Evolutionary conservation across 1,284 basidiomycete genomes (phyloP).

Genomic region (Schizopora paradoxa): DNA sequence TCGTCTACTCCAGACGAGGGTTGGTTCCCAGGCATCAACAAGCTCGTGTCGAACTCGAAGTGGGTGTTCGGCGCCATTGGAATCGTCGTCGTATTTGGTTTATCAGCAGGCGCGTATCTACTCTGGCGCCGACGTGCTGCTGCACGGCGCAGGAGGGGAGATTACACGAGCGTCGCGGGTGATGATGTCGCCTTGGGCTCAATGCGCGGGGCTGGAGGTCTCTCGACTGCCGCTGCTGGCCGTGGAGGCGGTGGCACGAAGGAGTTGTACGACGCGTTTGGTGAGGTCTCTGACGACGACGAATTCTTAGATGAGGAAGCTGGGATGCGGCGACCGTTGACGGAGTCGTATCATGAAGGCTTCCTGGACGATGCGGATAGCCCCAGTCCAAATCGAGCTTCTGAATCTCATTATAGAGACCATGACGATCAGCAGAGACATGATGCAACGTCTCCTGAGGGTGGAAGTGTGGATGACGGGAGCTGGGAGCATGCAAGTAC

Average conservation of each 20-base stretch:
- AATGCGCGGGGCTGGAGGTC: too few relatives aligned
- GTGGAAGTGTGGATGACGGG: constrained; percentile 36
- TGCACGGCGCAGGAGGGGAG: constrained; percentile 39
- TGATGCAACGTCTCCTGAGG: constrained; percentile 4
- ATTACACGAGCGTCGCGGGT: constrained; percentile 66
- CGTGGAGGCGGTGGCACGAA: constrained; percentile 48
- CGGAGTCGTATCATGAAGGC: constrained; percentile 17
- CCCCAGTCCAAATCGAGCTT: constrained; percentile 9
- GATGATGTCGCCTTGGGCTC: constrained; percentile 75
- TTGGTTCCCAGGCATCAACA: constrained; percentile 81
- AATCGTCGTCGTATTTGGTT: constrained; percentile 48
- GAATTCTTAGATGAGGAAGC: constrained; percentile 67
- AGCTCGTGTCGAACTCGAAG: constrained; percentile 67
- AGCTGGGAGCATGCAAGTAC: constrained; percentile 72
- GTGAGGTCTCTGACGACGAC: constrained; percentile 68
- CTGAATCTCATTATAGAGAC: constrained; percentile 45
- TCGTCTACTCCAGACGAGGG: constrained; percentile 73
- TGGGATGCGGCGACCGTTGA: constrained; percentile 34
- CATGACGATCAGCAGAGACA: constrained; percentile 49
- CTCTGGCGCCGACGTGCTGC: constrained; percentile 56
- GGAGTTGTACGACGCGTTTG: constrained; percentile 90
- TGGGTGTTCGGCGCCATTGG: constrained; percentile 83
- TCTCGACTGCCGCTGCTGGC: too few relatives aligned
- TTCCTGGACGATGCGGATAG: constrained; percentile 27
- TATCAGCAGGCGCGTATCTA: constrained; percentile 26